phyloP scores from a whole-genome alignment of 2,329 filamentous ascomycete species.

The Taxawa tesnikishii region DNA sequence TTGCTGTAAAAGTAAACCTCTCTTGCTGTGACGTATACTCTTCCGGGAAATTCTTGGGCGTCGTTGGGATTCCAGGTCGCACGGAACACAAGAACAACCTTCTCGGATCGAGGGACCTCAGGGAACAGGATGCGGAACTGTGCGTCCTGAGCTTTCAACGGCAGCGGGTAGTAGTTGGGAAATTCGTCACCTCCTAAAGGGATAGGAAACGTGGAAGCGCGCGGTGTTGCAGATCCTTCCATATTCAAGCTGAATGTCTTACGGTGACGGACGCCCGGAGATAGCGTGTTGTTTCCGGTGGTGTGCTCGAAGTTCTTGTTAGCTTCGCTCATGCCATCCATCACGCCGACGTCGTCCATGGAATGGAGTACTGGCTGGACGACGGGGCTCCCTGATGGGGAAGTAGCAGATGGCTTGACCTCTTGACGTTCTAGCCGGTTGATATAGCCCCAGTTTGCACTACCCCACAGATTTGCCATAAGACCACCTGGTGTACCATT shows the following conservation, averaged over 20 bases:
- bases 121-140: slow-evolving; percentile 92
- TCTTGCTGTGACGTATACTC: slow-evolving; percentile 76
- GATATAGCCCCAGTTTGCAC: slow-evolving; percentile 63
- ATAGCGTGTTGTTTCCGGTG: slow-evolving; percentile 4
- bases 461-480: slow-evolving; percentile 90
- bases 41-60: slow-evolving; percentile 65
- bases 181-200: no score
- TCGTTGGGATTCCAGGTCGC: slow-evolving; percentile 77
- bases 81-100: slow-evolving; percentile 81
- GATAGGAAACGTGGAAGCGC: no score
- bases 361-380: slow-evolving; percentile 9
- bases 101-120: slow-evolving; percentile 61
- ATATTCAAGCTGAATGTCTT: slow-evolving; percentile 46
- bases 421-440: slow-evolving; percentile 42
- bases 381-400: slow-evolving; percentile 8
- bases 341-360: slow-evolving; percentile 18
- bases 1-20: slow-evolving; percentile 96
- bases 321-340: slow-evolving; percentile 13
- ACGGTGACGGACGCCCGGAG: slow-evolving; percentile 28
- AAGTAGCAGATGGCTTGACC: slow-evolving; percentile 8
- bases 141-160: slow-evolving; percentile 63
- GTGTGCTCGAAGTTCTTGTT: slow-evolving; percentile 8
- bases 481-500: slow-evolving; percentile 73
- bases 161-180: slow-evolving; percentile 65
- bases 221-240: slow-evolving; percentile 4